Evolutionary conservation across 2,329 filamentous ascomycete species (phyloP), one percentile per base, ranked within the genome.

Genomic region (Alternaria brassicae): DNA sequence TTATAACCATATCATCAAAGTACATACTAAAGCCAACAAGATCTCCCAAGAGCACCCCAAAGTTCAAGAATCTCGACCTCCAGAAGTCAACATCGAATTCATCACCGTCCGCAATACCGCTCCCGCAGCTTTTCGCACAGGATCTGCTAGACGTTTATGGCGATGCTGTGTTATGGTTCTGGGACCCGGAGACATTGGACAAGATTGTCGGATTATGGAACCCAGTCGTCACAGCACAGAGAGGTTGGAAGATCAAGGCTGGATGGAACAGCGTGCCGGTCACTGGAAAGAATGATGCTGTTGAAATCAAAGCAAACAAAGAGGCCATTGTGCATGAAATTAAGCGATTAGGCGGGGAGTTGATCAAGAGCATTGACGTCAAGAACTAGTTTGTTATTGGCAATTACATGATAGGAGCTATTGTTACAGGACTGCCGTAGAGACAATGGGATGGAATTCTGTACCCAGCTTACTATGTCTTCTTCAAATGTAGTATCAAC

Each of bases 31-130:
- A 39, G 27, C 39, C 49, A 4, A 32, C 40, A 3, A 71, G 68
- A 58, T 72, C 67, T 34, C 71, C 71, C 53, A 72, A 67, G 13
- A 81, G 71, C 62, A 73, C 63, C 70, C 78, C 83, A 1, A 83
- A 84, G 28, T 97, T 89, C 83, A 97, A 96, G 80, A 97, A 97
- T 74, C 82, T 97, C 32, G 86, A 90, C 66, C 80, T 86, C 28
- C 83, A 84, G 56, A 68, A 69, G 45, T 17, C 36, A 23, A 17
- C 45, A 30, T 54, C 63, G 4, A 28, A 58, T 1, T 55, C 74
- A 41, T 73, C 77, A 30, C 72, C 54, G 65, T 78, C 68, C 50
- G 85, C 86, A 2, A 84, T 85, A 21, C 82, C 89, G n/a, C 86
- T 90, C 0, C 81, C 88, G 1, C 78, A 81, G 8, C 81, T 87